phyloP scores from a whole-genome alignment of 352 stramenopile genomes.

The Globisporangium irregulare region DNA sequence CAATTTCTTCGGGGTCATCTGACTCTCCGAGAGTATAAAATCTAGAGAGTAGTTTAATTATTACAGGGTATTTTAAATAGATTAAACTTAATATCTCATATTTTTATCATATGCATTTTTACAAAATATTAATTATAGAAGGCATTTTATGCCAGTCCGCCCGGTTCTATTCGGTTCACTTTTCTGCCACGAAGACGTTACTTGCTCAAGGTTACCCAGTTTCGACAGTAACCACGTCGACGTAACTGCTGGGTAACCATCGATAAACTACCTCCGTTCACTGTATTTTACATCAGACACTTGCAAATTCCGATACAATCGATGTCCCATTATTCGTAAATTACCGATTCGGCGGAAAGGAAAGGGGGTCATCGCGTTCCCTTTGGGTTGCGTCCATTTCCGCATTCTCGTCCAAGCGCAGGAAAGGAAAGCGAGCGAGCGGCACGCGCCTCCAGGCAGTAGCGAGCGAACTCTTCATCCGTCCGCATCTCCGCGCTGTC shows the following conservation, averaged over 20 bases:
- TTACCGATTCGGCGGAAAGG: not conserved
- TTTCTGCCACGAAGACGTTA: not conserved
- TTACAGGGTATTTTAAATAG: not conserved
- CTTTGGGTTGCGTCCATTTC: not conserved
- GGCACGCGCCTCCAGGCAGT: not conserved
- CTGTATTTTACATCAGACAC: not conserved
- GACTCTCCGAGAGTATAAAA: not conserved
- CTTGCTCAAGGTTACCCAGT: not conserved
- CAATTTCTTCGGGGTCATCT: conserved; percentile 12
- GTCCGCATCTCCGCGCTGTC: not conserved
- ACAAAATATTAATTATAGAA: not conserved
- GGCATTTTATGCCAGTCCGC: not conserved
- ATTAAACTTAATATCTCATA: not conserved
- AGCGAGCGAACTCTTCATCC: not conserved
- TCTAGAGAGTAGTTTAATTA: not conserved
- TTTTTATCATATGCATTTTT: not conserved
- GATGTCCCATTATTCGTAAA: not conserved
- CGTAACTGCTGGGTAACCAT: not conserved
- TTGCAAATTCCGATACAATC: not conserved
- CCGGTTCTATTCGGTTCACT: conserved; percentile 10
- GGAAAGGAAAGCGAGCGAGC: not conserved
- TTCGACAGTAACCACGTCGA: not conserved
- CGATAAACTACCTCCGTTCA: not conserved
- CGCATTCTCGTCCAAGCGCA: not conserved
- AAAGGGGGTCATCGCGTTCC: not conserved